Evolutionary conservation across 2,329 filamentous ascomycete species (phyloP).

Genomic region (Phyllosticta citrichinensis): DNA sequence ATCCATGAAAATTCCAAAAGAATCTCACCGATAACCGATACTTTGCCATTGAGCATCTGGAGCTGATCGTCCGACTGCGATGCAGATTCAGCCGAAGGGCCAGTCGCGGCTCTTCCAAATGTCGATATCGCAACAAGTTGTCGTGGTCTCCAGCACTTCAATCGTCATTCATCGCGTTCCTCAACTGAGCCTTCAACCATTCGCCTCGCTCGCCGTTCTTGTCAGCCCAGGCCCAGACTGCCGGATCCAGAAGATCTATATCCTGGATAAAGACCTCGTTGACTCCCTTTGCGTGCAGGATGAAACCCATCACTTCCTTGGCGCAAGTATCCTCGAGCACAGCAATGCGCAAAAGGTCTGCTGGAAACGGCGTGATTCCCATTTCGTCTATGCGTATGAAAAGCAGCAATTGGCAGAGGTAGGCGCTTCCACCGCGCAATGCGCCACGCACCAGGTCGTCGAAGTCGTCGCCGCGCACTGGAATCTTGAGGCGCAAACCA

Average conservation of each 20-base stretch:
- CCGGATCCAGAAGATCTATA: slow-evolving; percentile 2
- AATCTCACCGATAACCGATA: too few species aligned
- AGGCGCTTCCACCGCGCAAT: slow-evolving; percentile 19
- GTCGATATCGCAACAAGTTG: too few species aligned
- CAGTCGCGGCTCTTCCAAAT: too few species aligned
- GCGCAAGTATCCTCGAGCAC: neutral
- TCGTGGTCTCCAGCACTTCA: neutral
- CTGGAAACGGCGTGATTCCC: neutral
- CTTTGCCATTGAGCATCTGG: too few species aligned
- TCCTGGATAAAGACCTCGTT: neutral
- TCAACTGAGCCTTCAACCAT: slow-evolving; percentile 3
- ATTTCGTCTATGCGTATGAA: neutral
- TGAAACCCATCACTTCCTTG: neutral
- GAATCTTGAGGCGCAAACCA: slow-evolving; percentile 9
- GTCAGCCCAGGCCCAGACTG: slow-evolving; percentile 7
- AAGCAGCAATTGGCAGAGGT: slow-evolving; percentile 20
- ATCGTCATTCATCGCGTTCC: neutral
- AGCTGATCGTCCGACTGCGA: too few species aligned
- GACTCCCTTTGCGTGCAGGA: neutral
- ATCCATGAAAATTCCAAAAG: neutral
- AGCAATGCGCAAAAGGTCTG: neutral
- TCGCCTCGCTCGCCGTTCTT: neutral
- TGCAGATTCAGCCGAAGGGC: too few species aligned
- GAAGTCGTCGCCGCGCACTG: slow-evolving; percentile 24
- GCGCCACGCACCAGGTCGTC: slow-evolving; percentile 20